Evolutionary conservation across 2,329 filamentous ascomycete species (phyloP).

Genomic region (Mariannaea sp.): DNA sequence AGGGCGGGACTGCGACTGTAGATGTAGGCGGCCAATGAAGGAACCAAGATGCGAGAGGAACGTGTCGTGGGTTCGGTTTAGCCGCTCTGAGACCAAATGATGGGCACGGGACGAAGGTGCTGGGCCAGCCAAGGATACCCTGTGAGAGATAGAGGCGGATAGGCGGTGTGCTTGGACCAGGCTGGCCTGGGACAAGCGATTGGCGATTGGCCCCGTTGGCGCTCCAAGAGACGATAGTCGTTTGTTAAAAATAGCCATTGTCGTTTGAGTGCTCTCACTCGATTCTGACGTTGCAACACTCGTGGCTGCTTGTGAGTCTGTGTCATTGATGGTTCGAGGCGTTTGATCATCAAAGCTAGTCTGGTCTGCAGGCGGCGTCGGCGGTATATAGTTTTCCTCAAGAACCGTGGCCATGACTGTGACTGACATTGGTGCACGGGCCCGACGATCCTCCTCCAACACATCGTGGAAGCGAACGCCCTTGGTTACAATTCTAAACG

Average conservation of each 20-base stretch:
- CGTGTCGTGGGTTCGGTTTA: slow-evolving; percentile 80
- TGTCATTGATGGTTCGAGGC: slow-evolving; percentile 42
- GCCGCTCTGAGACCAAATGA: slow-evolving; percentile 80
- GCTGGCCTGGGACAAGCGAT: slow-evolving; percentile 46
- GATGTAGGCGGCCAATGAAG: slow-evolving; percentile 86
- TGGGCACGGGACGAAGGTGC: slow-evolving; percentile 66
- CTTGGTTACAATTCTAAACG: slow-evolving; percentile 91
- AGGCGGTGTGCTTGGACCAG: slow-evolving; percentile 50
- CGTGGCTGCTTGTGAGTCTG: slow-evolving; percentile 47
- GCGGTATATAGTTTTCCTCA: slow-evolving; percentile 63
- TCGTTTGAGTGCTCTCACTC: slow-evolving; percentile 44
- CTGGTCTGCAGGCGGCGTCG: slow-evolving; percentile 66
- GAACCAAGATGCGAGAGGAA: slow-evolving; percentile 91
- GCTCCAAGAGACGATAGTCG: slow-evolving; percentile 54
- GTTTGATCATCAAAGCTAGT: slow-evolving; percentile 52
- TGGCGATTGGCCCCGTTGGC: slow-evolving; percentile 38
- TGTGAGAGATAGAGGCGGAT: slow-evolving; percentile 67
- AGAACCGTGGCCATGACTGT: slow-evolving; percentile 64
- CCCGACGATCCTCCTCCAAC: slow-evolving; percentile 67
- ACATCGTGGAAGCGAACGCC: slow-evolving; percentile 89
- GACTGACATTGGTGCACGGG: slow-evolving; percentile 57
- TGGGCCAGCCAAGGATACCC: slow-evolving; percentile 75
- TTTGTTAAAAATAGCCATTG: slow-evolving; percentile 47
- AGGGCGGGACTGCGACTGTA: slow-evolving; percentile 88
- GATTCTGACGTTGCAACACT: slow-evolving; percentile 44